Evolutionary conservation across 805 yeast species (phyloP), one percentile per base, ranked within the genome.

Genomic region (Lachancea sp.): DNA sequence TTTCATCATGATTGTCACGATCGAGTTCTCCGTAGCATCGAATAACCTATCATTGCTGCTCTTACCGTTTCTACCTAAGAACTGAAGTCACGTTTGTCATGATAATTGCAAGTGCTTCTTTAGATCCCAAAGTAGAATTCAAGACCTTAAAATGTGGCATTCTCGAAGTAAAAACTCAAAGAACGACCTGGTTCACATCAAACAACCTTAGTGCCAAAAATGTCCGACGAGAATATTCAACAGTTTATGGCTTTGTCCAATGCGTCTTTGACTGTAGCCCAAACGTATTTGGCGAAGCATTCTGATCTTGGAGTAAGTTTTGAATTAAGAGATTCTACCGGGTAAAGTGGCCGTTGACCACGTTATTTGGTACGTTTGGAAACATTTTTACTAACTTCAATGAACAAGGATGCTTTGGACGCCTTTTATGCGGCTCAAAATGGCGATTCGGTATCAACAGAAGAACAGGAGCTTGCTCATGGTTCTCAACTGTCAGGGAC

Each of bases 171-270:
- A n/a, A n/a, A n/a, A n/a, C n/a, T n/a, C n/a, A n/a, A n/a, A n/a
- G n/a, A n/a, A n/a, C n/a, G n/a, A n/a, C n/a, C n/a, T n/a, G n/a
- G n/a, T n/a, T n/a, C n/a, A n/a, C n/a, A n/a, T n/a, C n/a, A 18
- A 34, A 16, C 18, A 19, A 36, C 32, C 31, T 15, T 23, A 16
- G 4, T 24, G 9, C 7, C 23, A 9, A 21, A 11, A 12, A 40
- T 45, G 43, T 41, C 55, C n/a, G 51, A 51, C 48, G 60, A 51
- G 29, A 49, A 49, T 28, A 60, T 50, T 42, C 52, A 58, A 28
- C 60, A 63, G 43, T 68, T 69, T 45, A 52, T 62, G 48, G 61
- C 64, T 26, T 50, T 69, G 42, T 64, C 73, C 29, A 62, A 61
- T 30, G 56, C 68, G 13, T 57, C 70, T 3, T 51, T 50, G n/a